Percentiles rank a stretch among this genome's conserved stretches.
phyloP scores from a whole-genome alignment of 164 flowering plant genomes.

The Liriodendron chinense region DNA sequence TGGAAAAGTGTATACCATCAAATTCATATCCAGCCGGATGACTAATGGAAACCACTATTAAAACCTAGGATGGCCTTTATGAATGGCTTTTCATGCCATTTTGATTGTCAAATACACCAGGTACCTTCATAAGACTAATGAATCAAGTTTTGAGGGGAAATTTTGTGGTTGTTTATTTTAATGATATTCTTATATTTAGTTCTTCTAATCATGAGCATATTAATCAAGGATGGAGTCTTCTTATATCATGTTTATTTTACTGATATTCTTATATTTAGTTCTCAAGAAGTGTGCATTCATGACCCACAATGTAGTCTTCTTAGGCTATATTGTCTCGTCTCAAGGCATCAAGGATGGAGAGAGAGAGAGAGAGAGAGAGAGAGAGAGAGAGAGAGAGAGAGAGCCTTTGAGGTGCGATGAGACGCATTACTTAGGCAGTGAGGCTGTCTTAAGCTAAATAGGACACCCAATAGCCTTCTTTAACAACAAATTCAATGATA shows the following conservation, averaged over 20 bases:
- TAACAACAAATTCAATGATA: background rate
- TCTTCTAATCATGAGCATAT: background rate
- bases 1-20: conserved; percentile 9
- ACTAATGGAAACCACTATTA: conserved; percentile 10
- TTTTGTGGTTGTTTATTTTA: background rate
- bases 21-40: background rate
- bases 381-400: no score
- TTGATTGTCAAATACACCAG: conserved; percentile 1
- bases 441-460: background rate
- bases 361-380: no score
- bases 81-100: conserved; percentile 10
- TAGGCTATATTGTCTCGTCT: background rate
- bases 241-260: background rate
- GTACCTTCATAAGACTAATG: conserved; percentile 1
- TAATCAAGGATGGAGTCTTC: no score
- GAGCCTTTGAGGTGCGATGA: background rate
- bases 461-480: background rate
- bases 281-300: conserved; percentile 5
- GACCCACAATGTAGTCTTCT: background rate
- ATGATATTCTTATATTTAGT: conserved; percentile 7
- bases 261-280: conserved; percentile 5
- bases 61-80: conserved; percentile 8
- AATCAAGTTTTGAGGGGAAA: background rate
- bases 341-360: background rate
- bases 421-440: background rate